These are phyloP conservation scores for Eimeria acervulina DNA, from an alignment of 169 alveolate species.

Conservation along the genomic window DNA sequence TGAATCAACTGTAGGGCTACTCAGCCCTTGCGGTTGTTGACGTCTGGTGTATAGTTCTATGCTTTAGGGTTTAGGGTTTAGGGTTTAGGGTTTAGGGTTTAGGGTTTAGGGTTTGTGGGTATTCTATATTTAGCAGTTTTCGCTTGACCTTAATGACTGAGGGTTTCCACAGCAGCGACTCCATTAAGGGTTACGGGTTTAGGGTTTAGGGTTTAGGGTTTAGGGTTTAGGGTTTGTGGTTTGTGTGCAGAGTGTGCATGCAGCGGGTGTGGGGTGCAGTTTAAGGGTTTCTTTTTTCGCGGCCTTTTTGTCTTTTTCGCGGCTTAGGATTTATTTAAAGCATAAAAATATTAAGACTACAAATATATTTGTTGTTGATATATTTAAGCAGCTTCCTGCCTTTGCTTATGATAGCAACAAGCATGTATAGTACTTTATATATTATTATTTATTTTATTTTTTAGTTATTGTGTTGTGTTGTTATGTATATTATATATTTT, in stretches of 20 bases:
- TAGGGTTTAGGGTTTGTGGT: neutral
- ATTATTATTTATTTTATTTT: too few relatives aligned
- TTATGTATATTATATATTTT: too few relatives aligned
- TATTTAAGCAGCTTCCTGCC: neutral
- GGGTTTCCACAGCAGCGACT: too few relatives aligned
- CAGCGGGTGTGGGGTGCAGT: too few relatives aligned
- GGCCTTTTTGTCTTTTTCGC: neutral
- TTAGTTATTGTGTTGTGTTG: neutral
- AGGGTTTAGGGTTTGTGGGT: neutral
- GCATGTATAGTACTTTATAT: too few relatives aligned
- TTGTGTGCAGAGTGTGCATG: neutral
- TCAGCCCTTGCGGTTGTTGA: too few relatives aligned
- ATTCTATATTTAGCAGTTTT: too few relatives aligned
- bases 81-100: slow-evolving; percentile 33
- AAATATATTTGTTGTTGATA: neutral
- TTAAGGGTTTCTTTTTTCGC: neutral
- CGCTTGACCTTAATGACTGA: too few relatives aligned
- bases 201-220: slow-evolving; percentile 5
- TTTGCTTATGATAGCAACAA: neutral
- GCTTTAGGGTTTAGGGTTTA: too few relatives aligned
- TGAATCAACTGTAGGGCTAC: too few relatives aligned
- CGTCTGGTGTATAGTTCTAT: neutral
- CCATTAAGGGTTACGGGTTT: neutral
- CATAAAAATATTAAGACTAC: neutral
- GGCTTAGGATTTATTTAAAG: neutral